Evolutionary conservation across 192 early-diverging fungal genomes (phyloP).

Genomic region (Gonapodya prolifera): DNA sequence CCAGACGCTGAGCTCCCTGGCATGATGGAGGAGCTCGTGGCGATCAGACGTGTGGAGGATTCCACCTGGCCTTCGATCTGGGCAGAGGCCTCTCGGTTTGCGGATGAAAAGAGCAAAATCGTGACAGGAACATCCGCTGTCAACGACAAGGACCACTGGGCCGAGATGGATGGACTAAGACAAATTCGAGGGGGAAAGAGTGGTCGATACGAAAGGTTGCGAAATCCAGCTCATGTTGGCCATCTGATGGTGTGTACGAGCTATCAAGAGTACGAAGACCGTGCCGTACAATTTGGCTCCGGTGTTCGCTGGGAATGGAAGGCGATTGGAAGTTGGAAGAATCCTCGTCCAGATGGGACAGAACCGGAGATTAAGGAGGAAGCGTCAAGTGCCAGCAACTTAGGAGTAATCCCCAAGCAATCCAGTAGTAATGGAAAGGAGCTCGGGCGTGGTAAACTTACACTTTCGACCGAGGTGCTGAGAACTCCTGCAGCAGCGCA

Average conservation of each 20-base stretch:
- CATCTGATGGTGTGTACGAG: slow-evolving; percentile 32
- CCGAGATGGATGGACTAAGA: not conserved
- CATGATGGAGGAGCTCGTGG: not conserved
- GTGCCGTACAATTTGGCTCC: slow-evolving; percentile 22
- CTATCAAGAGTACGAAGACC: slow-evolving; percentile 34
- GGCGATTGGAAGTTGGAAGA: not conserved
- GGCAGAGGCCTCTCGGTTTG: not conserved
- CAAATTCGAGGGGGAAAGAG: not conserved
- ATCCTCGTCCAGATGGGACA: not conserved
- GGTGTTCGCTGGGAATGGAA: slow-evolving; percentile 22
- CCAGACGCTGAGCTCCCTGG: not conserved
- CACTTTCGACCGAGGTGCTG: not conserved
- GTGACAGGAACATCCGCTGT: not conserved
- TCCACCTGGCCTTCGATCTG: not conserved
- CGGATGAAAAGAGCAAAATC: not conserved
- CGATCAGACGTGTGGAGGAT: not conserved
- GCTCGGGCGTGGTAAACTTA: not conserved
- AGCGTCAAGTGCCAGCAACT: no score
- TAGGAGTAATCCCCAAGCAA: no score
- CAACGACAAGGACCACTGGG: not conserved
- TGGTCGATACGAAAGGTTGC: slow-evolving; percentile 8
- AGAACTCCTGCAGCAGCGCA: not conserved
- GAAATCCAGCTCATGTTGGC: slow-evolving; percentile 19
- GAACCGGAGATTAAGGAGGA: not conserved
- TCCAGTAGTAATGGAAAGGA: not conserved